These are phyloP conservation scores for Fistulinella prunicolor DNA, from an alignment of 768 basidiomycete genomes.

Conservation along the genomic window DNA sequence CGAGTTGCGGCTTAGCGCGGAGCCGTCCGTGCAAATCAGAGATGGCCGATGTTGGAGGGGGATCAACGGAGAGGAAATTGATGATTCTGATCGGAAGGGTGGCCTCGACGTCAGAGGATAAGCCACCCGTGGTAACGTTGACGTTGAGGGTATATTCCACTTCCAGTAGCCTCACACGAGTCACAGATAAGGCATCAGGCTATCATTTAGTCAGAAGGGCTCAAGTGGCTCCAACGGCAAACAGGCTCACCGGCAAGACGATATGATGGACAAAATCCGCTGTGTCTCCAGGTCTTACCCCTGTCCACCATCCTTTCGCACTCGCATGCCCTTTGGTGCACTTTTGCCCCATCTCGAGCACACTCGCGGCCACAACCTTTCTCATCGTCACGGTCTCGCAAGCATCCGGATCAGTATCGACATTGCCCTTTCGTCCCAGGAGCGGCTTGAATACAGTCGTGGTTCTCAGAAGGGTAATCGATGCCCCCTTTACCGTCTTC, in stretches of 20 bases:
- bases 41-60: constrained; percentile 50
- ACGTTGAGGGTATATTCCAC: constrained; percentile 72
- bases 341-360: constrained; percentile 62
- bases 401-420: constrained; percentile 48
- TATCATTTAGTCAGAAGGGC: constrained; percentile 28
- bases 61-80: constrained; percentile 85
- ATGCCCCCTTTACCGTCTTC: constrained; percentile 62
- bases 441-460: constrained; percentile 62
- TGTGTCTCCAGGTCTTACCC: constrained; percentile 61
- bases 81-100: constrained; percentile 73
- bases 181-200: constrained; percentile 68
- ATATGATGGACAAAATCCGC: constrained; percentile 68
- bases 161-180: constrained; percentile 69
- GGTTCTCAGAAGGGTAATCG: constrained; percentile 61
- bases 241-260: constrained; percentile 63
- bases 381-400: constrained; percentile 59
- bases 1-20: constrained; percentile 22
- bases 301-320: constrained; percentile 88
- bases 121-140: constrained; percentile 54
- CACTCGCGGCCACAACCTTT: constrained; percentile 64
- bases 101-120: constrained; percentile 63
- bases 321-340: constrained; percentile 68
- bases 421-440: constrained; percentile 30
- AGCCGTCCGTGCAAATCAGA: constrained; percentile 19
- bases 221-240: background rate